These are phyloP conservation scores for Botrytis deweyae DNA, from an alignment of 2,329 filamentous ascomycete species.

Conservation along the genomic window DNA sequence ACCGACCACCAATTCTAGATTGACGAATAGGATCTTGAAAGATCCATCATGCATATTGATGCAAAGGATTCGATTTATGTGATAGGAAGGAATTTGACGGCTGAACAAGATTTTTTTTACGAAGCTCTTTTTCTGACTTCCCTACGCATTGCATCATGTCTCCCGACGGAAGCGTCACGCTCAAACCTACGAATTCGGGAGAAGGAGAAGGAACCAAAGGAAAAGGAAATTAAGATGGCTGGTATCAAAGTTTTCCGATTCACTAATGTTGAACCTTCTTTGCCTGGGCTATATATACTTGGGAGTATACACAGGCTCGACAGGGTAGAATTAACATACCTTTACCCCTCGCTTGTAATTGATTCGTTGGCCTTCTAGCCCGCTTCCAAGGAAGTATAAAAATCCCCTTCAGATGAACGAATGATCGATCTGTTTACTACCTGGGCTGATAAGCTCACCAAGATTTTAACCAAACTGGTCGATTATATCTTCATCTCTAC, in stretches of 20 bases:
- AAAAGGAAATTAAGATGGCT: constrained; percentile 6
- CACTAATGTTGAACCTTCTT: neutral
- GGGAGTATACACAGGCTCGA: neutral
- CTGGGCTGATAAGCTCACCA: neutral
- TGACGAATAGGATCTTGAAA: neutral
- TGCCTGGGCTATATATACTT: neutral
- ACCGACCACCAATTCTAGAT: neutral
- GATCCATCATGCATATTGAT: neutral
- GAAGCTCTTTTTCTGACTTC: neutral
- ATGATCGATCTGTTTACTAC: neutral
- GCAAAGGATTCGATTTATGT: neutral
- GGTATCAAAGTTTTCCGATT: neutral
- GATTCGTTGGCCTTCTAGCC: neutral
- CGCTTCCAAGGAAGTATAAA: neutral
- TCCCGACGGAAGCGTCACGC: constrained; percentile 2
- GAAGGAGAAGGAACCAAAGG: neutral
- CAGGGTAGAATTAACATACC: neutral
- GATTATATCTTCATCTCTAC: neutral
- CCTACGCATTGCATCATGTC: constrained; percentile 11
- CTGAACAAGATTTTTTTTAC: neutral
- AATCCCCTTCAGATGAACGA: neutral
- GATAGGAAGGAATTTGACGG: neutral
- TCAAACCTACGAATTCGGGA: neutral
- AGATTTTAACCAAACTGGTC: neutral
- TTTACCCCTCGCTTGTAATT: neutral